Base-by-base conservation (phyloP, 768 basidiomycete genomes). In the Tephrocybe sp. region DNA sequence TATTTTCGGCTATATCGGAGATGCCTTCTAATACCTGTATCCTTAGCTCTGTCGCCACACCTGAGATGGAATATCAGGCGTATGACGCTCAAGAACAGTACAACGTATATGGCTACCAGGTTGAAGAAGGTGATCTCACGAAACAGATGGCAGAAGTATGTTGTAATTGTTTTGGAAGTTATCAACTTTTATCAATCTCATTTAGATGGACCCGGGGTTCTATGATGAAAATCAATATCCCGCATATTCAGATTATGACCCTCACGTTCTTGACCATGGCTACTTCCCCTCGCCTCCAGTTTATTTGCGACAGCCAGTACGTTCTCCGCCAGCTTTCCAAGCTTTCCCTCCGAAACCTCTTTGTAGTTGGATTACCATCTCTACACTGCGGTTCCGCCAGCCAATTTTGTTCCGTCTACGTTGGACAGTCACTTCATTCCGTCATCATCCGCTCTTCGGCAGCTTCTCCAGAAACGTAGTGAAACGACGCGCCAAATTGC, bases 281-380 rank as follows among this genome's bases (percentile, higher is more conserved):
- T 82, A 76, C 58, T 79, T 75, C 49, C 62, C 66, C 27, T 54
- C 71, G 18, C 68, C 74, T 30, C 69, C 76, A 18, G 60, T 77
- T 1, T 87, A 79, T 59, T 59, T 82, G 50, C 79, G 79, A n/a
- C 87, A 90, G 60, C 87, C 89, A 18, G 90, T 92, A 62, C 58
- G 71, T 51, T 22, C n/a, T n/a, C 13, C 28, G n/a, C 47, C 45
- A 37, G 34, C 30, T 45, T 28, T 45, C 11, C 22, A 51, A 19
- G 47, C n/a, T 19, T 30, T 45, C 38, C 44, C 18, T 8, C 46
- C 32, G 26, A 45, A 46, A 34, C 35, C 41, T 45, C 35, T 62
- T 46, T 44, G 36, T 60, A 96, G 92, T 79, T 98, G 38, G 84
- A 97, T 62, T 93, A 99, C 62, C 92, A 98, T 57, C 78, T 98